Percentiles rank a stretch among this genome's conserved stretches.
Evolutionary conservation across 2,329 filamentous ascomycete genomes (phyloP).

Genomic region (Ceratocystis lukuohia): DNA sequence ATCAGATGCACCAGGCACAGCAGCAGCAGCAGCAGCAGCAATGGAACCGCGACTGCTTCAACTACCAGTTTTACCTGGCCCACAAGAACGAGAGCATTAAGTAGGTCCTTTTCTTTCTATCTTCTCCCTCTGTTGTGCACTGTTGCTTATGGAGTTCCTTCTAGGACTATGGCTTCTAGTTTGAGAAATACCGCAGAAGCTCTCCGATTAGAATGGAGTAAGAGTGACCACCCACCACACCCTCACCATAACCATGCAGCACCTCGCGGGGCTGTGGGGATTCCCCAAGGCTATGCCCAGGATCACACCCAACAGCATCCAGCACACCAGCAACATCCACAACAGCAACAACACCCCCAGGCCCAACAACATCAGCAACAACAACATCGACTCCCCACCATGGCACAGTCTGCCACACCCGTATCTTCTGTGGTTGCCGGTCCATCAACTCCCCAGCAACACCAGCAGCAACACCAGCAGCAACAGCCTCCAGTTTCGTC

Average conservation of each 20-base stretch:
- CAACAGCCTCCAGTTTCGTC: conserved; percentile 9
- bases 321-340: conserved; percentile 14
- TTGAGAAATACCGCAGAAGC: conserved; percentile 11
- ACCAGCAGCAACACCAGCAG: conserved; percentile 4
- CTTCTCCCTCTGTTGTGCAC: not conserved
- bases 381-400: conserved; percentile 14
- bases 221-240: conserved; percentile 15
- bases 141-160: not conserved
- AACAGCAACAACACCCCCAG: conserved; percentile 11
- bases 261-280: not conserved
- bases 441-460: not conserved
- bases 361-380: conserved; percentile 9
- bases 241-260: conserved; percentile 7
- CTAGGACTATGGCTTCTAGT: conserved; percentile 9
- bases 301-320: conserved; percentile 9
- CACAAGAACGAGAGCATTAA: conserved; percentile 17
- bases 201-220: conserved; percentile 16
- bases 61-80: conserved; percentile 14
- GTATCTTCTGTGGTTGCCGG: conserved; percentile 12
- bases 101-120: conserved; percentile 6
- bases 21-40: conserved; percentile 18
- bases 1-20: conserved; percentile 15
- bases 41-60: conserved; percentile 10
- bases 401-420: conserved; percentile 5
- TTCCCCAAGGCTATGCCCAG: conserved; percentile 4